phyloP scores from a whole-genome alignment of 1,284 basidiomycete genomes.

The Sparassis latifolia region DNA sequence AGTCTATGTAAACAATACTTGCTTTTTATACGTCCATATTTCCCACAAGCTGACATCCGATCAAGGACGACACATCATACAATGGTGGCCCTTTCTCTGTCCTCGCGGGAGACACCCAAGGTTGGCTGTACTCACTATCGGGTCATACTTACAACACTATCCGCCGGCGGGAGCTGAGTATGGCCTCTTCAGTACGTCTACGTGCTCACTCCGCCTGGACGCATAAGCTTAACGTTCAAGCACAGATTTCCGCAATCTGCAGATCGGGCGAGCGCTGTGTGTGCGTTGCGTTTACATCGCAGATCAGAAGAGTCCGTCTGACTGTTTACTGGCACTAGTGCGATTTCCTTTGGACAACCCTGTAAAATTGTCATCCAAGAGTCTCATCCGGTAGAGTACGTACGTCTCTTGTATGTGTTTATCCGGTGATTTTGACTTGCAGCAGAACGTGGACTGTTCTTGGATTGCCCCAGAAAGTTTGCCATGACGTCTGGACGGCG shows the following conservation, averaged over 20 bases:
- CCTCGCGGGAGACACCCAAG: background rate
- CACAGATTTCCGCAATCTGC: constrained; percentile 8
- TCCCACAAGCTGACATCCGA: no score
- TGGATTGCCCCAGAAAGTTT: constrained; percentile 29
- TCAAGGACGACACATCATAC: background rate
- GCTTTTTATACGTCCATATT: background rate
- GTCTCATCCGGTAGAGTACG: background rate
- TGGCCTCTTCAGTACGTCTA: background rate
- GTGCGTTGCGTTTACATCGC: background rate
- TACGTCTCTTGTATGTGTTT: background rate
- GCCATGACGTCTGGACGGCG: constrained; percentile 55
- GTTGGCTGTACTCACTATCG: background rate
- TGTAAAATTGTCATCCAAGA: constrained; percentile 45
- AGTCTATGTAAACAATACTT: background rate
- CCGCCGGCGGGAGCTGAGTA: background rate
- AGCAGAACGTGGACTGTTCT: constrained; percentile 22
- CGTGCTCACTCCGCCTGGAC: background rate
- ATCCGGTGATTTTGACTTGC: background rate
- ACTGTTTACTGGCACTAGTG: constrained; percentile 25
- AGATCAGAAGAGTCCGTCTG: background rate
- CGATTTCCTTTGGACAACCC: constrained; percentile 44
- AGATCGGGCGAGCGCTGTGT: constrained; percentile 3
- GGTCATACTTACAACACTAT: background rate
- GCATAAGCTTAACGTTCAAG: background rate
- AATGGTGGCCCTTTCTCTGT: background rate